These are phyloP conservation scores for Pseudoturritis turrita DNA, from an alignment of 345 rosid species.

Conservation along the genomic window DNA sequence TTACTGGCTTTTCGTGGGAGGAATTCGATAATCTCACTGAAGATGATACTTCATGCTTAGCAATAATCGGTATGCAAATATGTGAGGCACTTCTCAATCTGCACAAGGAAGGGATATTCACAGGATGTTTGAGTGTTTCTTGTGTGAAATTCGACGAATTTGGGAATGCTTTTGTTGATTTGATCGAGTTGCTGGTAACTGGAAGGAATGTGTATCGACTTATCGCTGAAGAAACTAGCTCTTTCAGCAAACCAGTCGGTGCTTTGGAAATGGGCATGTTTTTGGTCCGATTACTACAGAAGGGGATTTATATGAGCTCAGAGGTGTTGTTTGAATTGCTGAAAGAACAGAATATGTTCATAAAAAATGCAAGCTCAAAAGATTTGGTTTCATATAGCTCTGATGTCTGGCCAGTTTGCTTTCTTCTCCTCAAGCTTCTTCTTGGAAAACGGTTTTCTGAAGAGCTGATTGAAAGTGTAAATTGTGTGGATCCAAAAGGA, in stretches of 20 bases:
- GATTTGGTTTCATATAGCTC: conserved; percentile 38
- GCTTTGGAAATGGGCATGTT: conserved; percentile 27
- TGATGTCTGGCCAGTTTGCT: conserved; percentile 77
- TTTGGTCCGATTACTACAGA: conserved; percentile 31
- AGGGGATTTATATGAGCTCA: conserved; percentile 51
- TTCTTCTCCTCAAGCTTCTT: conserved; percentile 52
- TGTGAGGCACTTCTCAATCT: conserved; percentile 60
- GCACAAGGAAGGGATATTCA: conserved; percentile 48
- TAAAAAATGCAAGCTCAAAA: conserved; percentile 22
- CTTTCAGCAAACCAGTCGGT: conserved; percentile 30
- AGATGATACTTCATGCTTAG: conserved; percentile 46
- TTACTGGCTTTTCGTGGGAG: conserved; percentile 15
- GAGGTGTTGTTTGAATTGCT: conserved; percentile 56
- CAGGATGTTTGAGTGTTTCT: conserved; percentile 53
- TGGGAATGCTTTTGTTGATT: conserved; percentile 54
- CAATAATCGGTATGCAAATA: conserved; percentile 57
- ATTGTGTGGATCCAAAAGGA: conserved; percentile 12
- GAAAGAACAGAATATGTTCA: conserved; percentile 29
- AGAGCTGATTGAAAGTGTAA: conserved; percentile 36
- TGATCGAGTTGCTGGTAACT: conserved; percentile 42
- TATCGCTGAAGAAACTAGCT: conserved; percentile 28
- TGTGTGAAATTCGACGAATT: conserved; percentile 58
- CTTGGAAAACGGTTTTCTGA: conserved; percentile 43
- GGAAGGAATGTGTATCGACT: conserved; percentile 36
- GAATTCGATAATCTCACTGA: conserved; percentile 23